A percentile compares a stretch with the other conserved stretches of the same genome.
Evolutionary conservation across 2,329 filamentous ascomycete species (phyloP).

Genomic region (Penicillium fuscoglaucum): DNA sequence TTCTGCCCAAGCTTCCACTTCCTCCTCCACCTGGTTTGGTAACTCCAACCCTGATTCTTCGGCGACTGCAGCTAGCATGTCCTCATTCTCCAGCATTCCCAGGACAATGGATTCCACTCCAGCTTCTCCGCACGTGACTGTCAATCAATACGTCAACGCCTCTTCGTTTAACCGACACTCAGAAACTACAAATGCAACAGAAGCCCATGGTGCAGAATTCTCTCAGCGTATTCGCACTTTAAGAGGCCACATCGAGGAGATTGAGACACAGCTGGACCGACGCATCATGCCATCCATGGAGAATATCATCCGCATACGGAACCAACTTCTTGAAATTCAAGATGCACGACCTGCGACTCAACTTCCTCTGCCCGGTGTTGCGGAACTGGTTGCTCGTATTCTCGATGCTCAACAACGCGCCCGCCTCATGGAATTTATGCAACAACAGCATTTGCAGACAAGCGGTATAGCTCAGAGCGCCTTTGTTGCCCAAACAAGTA

Average conservation of each 20-base stretch:
- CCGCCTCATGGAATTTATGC: neutral
- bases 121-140: neutral
- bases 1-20: neutral
- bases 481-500: neutral
- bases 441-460: neutral
- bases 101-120: neutral
- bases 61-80: too few species aligned
- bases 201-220: neutral
- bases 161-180: neutral
- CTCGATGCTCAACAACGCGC: conserved; percentile 1
- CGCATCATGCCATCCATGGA: conserved; percentile 33
- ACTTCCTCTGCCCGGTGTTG: conserved; percentile 24
- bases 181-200: neutral
- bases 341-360: conserved; percentile 35
- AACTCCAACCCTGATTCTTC: neutral
- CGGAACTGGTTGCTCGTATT: conserved; percentile 20
- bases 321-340: conserved; percentile 33
- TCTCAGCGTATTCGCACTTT: neutral
- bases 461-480: neutral
- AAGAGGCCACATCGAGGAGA: conserved; percentile 25
- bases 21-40: neutral
- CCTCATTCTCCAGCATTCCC: neutral
- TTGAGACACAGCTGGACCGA: conserved; percentile 32
- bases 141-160: neutral
- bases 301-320: conserved; percentile 32